Base-by-base conservation (phyloP, 1,139 yeast species). In the Suhomyces yuchorum region DNA sequence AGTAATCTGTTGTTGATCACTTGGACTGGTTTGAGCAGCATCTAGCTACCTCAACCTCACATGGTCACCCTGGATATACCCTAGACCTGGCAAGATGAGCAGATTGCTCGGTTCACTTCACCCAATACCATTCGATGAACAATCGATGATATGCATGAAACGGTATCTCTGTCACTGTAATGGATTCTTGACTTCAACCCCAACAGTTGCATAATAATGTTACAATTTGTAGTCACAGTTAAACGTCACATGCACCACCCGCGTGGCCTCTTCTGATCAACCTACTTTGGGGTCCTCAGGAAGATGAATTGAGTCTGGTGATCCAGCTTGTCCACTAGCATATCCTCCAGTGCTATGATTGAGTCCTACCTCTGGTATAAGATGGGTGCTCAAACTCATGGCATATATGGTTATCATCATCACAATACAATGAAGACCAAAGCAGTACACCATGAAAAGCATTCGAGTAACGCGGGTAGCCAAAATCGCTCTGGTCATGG, bases 401-500 rank as follows among this genome's bases (percentile, higher is more conserved):
- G 82, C 75, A 56, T 82, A 81, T 49, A 85, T 70, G 40, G 85
- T 78, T 60, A 86, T 77, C 52, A 82, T 59, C 82, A 88, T 80
- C 22, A 90, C 88, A 36, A 90, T 65, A 14, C 84, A 71, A 65
- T 93, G 98, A 50, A 93, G 70, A 4, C 87, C 86, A 14, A 84
- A 59, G 58, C 96, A 87, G 65, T 93, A 93, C 3, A 76, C 71
- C 50, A 88, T 74, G 63, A 91, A 90, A 32, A 88, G 63, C 76
- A 85, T 79, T 57, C 97, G 69, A 12, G 95, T 84, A 15, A 82
- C 68, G 53, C 88, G 75, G 43, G 90, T 88, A 12, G 92, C 87
- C 51, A 90, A 70, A 14, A 91, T 79, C 0, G 89, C 80, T 55
- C 90, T 75, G 1, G 96, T 87, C 53, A 88, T 75, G 39, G 85